These are phyloP conservation scores for Trametes coccinea DNA, from an alignment of 768 basidiomycete genomes.

Conservation along the genomic window DNA sequence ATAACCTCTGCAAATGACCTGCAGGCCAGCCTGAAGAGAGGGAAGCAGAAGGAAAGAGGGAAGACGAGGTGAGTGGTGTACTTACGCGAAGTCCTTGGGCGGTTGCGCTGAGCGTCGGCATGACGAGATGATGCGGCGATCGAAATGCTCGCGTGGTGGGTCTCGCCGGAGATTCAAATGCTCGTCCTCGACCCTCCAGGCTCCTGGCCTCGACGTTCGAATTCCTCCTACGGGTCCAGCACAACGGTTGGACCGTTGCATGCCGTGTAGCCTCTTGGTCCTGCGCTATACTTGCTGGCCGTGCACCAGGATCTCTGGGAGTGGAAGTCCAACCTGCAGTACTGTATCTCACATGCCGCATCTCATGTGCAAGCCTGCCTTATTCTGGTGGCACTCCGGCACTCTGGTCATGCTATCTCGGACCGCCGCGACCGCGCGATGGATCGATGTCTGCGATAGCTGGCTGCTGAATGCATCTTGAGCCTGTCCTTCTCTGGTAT, in stretches of 20 bases:
- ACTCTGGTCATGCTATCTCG: neutral
- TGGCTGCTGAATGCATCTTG: neutral
- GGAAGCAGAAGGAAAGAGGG: neutral
- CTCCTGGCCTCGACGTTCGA: neutral
- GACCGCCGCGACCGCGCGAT: conserved; percentile 1
- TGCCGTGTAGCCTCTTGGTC: too few relatives aligned
- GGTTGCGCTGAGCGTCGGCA: conserved; percentile 11
- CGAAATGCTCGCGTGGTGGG: neutral
- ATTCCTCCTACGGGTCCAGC: neutral
- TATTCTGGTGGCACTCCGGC: conserved; percentile 1
- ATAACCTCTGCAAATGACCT: neutral
- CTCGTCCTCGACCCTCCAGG: neutral
- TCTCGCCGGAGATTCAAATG: neutral
- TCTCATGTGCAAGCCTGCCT: neutral
- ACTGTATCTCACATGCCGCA: conserved; percentile 1
- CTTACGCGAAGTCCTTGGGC: neutral
- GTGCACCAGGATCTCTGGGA: neutral
- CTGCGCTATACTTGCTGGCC: neutral
- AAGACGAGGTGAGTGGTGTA: neutral
- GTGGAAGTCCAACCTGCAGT: neutral
- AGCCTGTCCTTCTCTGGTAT: neutral
- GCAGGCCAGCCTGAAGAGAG: neutral
- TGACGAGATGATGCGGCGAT: conserved; percentile 14
- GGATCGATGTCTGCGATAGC: conserved; percentile 5
- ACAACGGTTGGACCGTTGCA: neutral